Evolutionary conservation across 495 filamentous ascomycete genomes (phyloP), one percentile per base, ranked within the genome.

Genomic region (Emericellopsis terricola): DNA sequence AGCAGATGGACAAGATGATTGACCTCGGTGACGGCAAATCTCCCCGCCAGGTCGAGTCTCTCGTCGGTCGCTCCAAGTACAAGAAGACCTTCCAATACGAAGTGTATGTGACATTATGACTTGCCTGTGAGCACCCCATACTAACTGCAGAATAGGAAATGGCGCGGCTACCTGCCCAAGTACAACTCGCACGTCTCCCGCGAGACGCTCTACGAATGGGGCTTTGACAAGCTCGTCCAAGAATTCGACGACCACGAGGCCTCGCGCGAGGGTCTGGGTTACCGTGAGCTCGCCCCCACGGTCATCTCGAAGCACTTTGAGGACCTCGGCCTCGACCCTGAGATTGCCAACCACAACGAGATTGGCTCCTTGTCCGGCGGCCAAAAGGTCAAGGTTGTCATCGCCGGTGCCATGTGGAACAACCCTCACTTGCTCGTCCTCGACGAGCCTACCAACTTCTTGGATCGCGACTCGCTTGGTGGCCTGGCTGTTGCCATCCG

Each of bases 61-160:
- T 99, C 9, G 87, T 99, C 38, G 89, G 89, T 63, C 78, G 89
- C 35, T 87, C 94, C 49, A 99, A 99, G 64, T 96, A 68, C 60
- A 96, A 99, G 76, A 99, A 96, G 71, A 77, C 76, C 29, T 94
- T 92, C 72, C 91, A 96, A 60, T 99, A 99, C 52, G 91, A 99
- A 60, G 72, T 94, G 62, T 76, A 68, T 65, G 68, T 64, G 29
- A n/a, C n/a, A n/a, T n/a, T n/a, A n/a, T n/a, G 10, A 13, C 2
- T 3, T 18, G 20, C 4, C 23, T 26, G 7, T 26, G 7, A 11
- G 7, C n/a, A 5, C n/a, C n/a, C n/a, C n/a, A 7, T 29, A 33
- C 49, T 57, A 28, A 61, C 41, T 23, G 3, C 9, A 5, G 18
- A 27, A 11, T 41, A 77, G 72, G 13, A 93, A 94, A 68, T 99